Base-by-base conservation (phyloP, 805 yeast species). In the Yarrowia sp. region DNA sequence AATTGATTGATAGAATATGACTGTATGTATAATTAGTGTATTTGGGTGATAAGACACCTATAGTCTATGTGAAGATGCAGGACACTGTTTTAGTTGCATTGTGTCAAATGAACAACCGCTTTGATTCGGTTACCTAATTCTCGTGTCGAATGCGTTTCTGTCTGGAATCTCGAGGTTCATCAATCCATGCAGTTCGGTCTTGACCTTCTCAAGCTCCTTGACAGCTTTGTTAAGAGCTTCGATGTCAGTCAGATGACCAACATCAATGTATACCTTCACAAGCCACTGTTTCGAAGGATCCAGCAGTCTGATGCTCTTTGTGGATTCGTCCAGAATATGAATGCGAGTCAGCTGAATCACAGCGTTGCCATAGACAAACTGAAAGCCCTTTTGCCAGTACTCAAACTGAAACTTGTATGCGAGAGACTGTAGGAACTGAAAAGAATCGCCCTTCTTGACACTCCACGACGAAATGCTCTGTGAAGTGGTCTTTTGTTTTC, bases 141-240 rank as follows among this genome's bases (percentile, higher is more conserved):
- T 83, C 0, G 93, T 86, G 75, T 92, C 97, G 92, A 92, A 91
- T 33, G 83, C 80, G 74, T 85, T 86, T 70, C 97, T 82, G 73
- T 91, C 95, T 6, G 97, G 96, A 39, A 90, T 84, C 19, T 81
- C 85, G 56, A 93, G 80, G 56, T 86, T 85, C 9, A 93, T 82
- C 61, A 92, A 79, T 14, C 92, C 92, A 68, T 82, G 79, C 69
- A 93, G 78, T 63, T 87, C 91, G 19, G 80, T 85, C 76, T 90
- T 91, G 46, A 92, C 78, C 55, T 78, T 80, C 56, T 86, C 79
- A 70, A 93, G 78, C 67, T 87, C 87, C 68, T 84, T 85, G 4
- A 87, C 85, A 0, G 92, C 91, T 68, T 83, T 83, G 67, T 85
- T 86, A 9, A 90, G 85, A 61, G 84, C 83, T 38, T 90, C 93